Evolutionary conservation across 164 flowering plant genomes (phyloP).

Genomic region (Kalanchoe fedtschenkoi): DNA sequence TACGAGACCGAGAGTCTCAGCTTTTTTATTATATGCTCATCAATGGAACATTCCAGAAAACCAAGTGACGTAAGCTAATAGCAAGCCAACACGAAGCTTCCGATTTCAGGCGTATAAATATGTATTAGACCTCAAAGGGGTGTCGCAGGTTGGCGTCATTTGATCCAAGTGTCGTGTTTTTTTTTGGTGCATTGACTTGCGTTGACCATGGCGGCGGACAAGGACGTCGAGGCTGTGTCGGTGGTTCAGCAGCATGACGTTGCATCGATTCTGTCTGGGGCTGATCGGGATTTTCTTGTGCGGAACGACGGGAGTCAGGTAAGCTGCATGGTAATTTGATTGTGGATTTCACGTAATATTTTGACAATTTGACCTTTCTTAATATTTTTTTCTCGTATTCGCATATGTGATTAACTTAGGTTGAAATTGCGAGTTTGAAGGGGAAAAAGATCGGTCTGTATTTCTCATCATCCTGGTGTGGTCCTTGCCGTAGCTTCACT

Average conservation of each 20-base stretch:
- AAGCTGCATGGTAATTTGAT: neutral
- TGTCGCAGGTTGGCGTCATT: too few relatives aligned
- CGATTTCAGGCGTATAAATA: neutral
- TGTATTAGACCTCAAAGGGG: neutral
- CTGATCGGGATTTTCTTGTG: conserved; percentile 5
- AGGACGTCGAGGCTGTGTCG: too few relatives aligned
- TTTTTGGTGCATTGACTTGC: too few relatives aligned
- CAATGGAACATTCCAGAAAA: too few relatives aligned
- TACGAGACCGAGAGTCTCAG: too few relatives aligned
- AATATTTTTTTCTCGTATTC: too few relatives aligned
- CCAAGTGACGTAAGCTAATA: neutral
- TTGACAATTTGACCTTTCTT: conserved; percentile 1
- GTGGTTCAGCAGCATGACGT: neutral
- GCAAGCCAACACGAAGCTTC: neutral
- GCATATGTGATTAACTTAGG: too few relatives aligned
- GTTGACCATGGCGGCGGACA: neutral
- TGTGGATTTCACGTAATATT: neutral
- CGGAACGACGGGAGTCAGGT: neutral
- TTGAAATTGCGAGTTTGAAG: conserved; percentile 26
- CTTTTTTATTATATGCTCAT: too few relatives aligned
- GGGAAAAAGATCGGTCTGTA: conserved; percentile 46
- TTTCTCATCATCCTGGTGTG: conserved; percentile 57
- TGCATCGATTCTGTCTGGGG: neutral
- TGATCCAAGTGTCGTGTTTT: too few relatives aligned
- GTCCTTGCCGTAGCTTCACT: conserved; percentile 42